Evolutionary conservation across 192 early-diverging fungal genomes (phyloP).

Genomic region (Paraglomus brasilianum): DNA sequence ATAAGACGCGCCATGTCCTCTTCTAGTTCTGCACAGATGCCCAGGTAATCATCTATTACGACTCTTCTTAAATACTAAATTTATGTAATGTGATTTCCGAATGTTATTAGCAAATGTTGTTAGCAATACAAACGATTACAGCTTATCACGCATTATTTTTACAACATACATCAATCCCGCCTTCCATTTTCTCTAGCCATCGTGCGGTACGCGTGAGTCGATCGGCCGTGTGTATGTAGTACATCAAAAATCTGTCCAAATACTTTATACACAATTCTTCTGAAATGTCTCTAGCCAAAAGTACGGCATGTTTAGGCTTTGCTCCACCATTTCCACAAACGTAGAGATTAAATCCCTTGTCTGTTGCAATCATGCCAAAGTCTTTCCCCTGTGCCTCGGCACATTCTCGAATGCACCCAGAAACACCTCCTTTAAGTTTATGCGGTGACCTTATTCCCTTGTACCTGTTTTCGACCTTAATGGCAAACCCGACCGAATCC

Average conservation of each 20-base stretch:
- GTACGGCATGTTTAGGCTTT: slow-evolving; percentile 63
- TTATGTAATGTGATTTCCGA: neutral
- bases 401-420: slow-evolving; percentile 67
- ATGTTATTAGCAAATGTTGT: no score
- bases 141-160: neutral
- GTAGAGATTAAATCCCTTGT: slow-evolving; percentile 69
- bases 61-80: slow-evolving; percentile 52
- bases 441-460: slow-evolving; percentile 68
- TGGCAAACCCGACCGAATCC: slow-evolving; percentile 69
- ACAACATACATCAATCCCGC: slow-evolving; percentile 54
- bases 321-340: slow-evolving; percentile 69
- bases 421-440: slow-evolving; percentile 67
- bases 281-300: slow-evolving; percentile 53
- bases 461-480: slow-evolving; percentile 62
- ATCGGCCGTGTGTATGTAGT: slow-evolving; percentile 68
- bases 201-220: slow-evolving; percentile 60
- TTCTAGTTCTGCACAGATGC: slow-evolving; percentile 63
- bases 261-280: slow-evolving; percentile 56
- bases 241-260: slow-evolving; percentile 69
- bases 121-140: neutral
- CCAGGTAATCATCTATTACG: slow-evolving; percentile 61
- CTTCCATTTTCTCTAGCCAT: slow-evolving; percentile 68
- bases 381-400: slow-evolving; percentile 49
- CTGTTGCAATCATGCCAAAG: slow-evolving; percentile 62
- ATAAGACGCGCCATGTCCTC: slow-evolving; percentile 64